Evolutionary conservation across 257 asterid species (phyloP).

Genomic region (Ilex asprella): DNA sequence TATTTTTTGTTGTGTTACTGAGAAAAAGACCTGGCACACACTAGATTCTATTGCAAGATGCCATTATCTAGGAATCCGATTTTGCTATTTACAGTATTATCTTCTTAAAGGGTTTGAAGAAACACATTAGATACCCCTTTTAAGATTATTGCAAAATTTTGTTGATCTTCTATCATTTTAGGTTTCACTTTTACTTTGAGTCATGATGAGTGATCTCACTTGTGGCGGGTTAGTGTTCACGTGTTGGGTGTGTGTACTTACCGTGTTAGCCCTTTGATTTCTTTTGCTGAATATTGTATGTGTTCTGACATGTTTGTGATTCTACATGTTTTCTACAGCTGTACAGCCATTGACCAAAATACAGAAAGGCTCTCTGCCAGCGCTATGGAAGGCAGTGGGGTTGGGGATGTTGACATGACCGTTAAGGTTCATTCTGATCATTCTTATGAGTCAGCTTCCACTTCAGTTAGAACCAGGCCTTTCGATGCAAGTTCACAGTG

Average conservation of each 20-base stretch:
- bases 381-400: slow-evolving; percentile 20
- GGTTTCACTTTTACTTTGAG: background rate
- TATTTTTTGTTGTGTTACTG: background rate
- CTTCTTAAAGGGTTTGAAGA: background rate
- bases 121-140: background rate
- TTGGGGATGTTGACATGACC: slow-evolving; percentile 1
- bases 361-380: slow-evolving; percentile 23
- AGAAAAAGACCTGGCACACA: background rate
- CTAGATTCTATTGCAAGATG: background rate
- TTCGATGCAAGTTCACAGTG: slow-evolving; percentile 28
- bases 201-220: background rate
- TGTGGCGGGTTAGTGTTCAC: background rate
- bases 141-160: background rate
- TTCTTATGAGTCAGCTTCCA: slow-evolving; percentile 6
- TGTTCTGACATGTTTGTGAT: background rate
- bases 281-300: no score
- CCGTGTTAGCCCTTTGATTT: background rate
- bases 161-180: no score
- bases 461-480: slow-evolving; percentile 30
- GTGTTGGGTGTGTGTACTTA: background rate
- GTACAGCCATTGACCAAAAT: slow-evolving; percentile 45
- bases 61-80: background rate
- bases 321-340: slow-evolving; percentile 22
- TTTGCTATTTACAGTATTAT: background rate
- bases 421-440: slow-evolving; percentile 3